Base-by-base conservation (phyloP, 768 basidiomycete genomes). In the Collybiopsis luxurians region DNA sequence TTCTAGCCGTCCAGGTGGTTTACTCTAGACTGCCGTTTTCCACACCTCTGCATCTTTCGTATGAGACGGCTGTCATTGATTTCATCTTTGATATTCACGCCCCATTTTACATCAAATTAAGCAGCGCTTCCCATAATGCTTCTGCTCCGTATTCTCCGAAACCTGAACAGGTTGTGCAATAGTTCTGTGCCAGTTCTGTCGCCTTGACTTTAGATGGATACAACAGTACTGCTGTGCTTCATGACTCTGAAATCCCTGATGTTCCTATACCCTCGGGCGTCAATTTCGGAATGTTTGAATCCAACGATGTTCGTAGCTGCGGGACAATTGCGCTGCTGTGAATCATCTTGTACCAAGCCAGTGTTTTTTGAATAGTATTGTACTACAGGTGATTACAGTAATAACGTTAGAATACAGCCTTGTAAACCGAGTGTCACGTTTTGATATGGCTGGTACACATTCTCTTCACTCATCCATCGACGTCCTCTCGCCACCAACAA, bases 131-230 rank as follows among this genome's bases (percentile, higher is more conserved):
- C 69, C 10, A 75, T 68, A 52, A 60, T 58, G 61, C 60, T 21
- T 60, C 70, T 15, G 59, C 59, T 44, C 59, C 67, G 57, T 64
- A 61, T 61, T 28, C 66, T 58, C 51, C 60, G 55, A 62, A 66
- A 51, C 52, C 66, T 34, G 63, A 64, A 42, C 67, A 72, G 23
- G 63, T 69, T n/a, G 66, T 85, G 4, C 80, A 86, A 53, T 86
- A 86, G 62, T 86, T 79, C 63, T 82, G 85, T 27, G 77, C 82
- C 0, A 81, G 79, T 60, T 80, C 76, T 39, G 74, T 81, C 27
- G 79, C 75, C 3, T 75, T 86, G 6, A 77, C 79, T 0, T 71
- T 86, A 6, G 79, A 86, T 47, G 81, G 79, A 1, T 86, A 86
- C 66, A 84, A 86, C 61, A 78, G 86, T 62, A 78, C 80, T 0